These are phyloP conservation scores for Plasmodium falciparum DNA, from an alignment of 169 alveolate species.

Conservation along the genomic window DNA sequence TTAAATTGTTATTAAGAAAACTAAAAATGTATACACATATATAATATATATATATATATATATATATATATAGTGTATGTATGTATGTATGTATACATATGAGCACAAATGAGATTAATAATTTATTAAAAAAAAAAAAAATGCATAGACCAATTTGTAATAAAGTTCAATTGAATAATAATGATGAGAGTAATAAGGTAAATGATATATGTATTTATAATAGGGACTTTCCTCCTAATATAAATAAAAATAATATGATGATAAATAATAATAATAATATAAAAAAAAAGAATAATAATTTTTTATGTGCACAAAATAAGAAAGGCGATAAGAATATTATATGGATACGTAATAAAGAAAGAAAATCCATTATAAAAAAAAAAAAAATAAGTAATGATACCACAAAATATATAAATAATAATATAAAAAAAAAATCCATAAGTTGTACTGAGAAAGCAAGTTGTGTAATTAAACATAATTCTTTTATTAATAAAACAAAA, in stretches of 20 bases:
- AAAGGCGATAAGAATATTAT: neutral
- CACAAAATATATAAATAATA: constrained; percentile 13
- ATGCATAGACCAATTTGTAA: constrained; percentile 38
- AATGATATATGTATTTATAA: constrained; percentile 26
- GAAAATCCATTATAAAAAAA: constrained; percentile 44
- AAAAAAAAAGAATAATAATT: constrained; percentile 15
- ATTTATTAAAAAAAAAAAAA: constrained; percentile 27
- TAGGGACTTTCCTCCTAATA: no score
- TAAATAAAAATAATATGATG: constrained; percentile 18
- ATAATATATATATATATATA: neutral
- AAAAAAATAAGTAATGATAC: constrained; percentile 37
- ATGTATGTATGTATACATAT: constrained; percentile 7
- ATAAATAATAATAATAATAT: neutral
- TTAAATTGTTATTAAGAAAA: no score
- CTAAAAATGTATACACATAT: neutral
- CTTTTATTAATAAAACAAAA: constrained; percentile 12
- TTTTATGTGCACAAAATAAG: constrained; percentile 47
- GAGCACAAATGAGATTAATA: neutral
- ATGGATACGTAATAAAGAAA: constrained; percentile 13
- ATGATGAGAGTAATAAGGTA: constrained; percentile 45
- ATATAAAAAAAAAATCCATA: constrained; percentile 3
- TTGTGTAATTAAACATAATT: constrained; percentile 12
- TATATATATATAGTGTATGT: neutral
- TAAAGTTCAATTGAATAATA: constrained; percentile 20
- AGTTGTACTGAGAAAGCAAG: no score